Base-by-base conservation (phyloP, 179 eudicot species). In the Gypsophila paniculata region DNA sequence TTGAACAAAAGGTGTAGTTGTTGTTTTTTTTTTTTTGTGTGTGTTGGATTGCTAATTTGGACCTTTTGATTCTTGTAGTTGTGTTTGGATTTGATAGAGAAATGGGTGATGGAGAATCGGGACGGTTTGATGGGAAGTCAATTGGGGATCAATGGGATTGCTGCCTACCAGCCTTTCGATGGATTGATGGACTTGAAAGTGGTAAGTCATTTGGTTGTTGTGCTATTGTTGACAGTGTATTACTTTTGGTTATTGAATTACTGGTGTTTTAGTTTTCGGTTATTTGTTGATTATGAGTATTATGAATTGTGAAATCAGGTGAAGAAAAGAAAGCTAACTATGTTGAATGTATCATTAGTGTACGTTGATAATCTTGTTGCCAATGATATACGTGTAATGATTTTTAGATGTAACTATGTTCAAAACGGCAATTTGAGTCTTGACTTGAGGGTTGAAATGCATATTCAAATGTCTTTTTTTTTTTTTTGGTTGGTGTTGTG, bases 11-110 rank as follows among this genome's bases (percentile, higher is more conserved):
- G 46, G 10, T 42, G 10, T 42, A 42, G 5, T 36, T 36, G 42
- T 36, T n/a, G n/a, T n/a, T n/a, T 29, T 29, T 29, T 29, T 29
- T 29, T 4, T 4, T 29, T 29, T 29, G 1, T 42, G 2, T 3
- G 8, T 42, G 46, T 42, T 9, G 46, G 46, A 42, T 42, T 66
- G 67, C 55, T 72, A 48, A 65, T 60, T 25, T 62, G 23, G 53
- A 51, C 26, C 21, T 61, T 26, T 13, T 61, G 44, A 32, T 72
- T n/a, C n/a, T 81, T 75, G 77, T 57, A 85, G 91, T 72, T 87
- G 85, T 79, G 84, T 4, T 77, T 84, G 78, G 92, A 88, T 84
- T 79, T 88, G 84, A 83, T 88, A 52, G 89, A 86, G 81, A 70
- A 74, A 25, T 86, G 92, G 92, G 69, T 88, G 42, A 57, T 77